phyloP scores from a whole-genome alignment of 192 early-diverging fungal species.

The Backusella mclennaniae region DNA sequence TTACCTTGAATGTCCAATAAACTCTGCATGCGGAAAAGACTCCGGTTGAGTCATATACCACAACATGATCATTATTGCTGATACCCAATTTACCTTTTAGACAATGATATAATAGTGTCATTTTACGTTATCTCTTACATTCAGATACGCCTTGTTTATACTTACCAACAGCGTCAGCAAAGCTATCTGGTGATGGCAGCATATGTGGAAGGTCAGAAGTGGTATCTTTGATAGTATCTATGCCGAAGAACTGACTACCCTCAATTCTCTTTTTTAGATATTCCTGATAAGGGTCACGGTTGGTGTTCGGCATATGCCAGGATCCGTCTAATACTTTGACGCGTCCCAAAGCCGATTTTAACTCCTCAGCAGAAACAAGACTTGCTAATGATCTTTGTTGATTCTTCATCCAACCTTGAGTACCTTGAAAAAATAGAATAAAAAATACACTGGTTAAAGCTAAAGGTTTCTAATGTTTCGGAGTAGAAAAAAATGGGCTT shows the following conservation, averaged over 20 bases:
- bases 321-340: constrained; percentile 87
- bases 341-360: constrained; percentile 19
- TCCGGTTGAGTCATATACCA: constrained; percentile 86
- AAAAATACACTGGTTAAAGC: not conserved
- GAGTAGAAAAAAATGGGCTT: not conserved
- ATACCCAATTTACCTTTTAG: constrained; percentile 71
- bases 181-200: constrained; percentile 73
- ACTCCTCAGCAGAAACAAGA: constrained; percentile 18
- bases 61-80: constrained; percentile 75
- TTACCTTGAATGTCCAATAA: constrained; percentile 91
- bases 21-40: constrained; percentile 81
- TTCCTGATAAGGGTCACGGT: constrained; percentile 68
- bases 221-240: constrained; percentile 82
- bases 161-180: constrained; percentile 70
- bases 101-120: not conserved
- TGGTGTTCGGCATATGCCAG: constrained; percentile 84
- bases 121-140: not conserved
- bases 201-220: constrained; percentile 81
- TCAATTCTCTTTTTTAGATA: constrained; percentile 59
- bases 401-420: not conserved
- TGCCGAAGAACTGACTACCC: constrained; percentile 86
- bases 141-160: constrained; percentile 9
- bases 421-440: not conserved
- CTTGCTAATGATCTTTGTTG: constrained; percentile 19
- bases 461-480: not conserved